Conservation (phyloP, 2,329 filamentous ascomycete genomes). For the Aureobasidium mangrovei region DNA sequence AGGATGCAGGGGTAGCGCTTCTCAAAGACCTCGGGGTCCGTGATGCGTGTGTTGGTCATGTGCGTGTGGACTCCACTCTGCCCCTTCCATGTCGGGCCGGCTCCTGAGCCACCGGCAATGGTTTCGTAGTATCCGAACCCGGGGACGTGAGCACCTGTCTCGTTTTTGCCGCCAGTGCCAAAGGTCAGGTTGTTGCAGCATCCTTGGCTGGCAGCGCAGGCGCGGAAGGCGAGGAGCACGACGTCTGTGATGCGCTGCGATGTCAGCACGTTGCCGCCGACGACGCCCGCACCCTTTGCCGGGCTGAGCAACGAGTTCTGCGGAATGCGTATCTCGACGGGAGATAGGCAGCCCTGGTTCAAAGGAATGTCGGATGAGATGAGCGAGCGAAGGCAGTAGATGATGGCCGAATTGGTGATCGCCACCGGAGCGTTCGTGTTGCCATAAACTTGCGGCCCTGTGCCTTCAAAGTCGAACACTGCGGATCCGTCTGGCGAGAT, state of each 20-base stretch:
- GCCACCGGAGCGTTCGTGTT: constrained; percentile 59
- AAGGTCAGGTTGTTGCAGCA: constrained; percentile 75
- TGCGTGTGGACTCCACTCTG: constrained; percentile 63
- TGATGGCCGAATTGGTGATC: constrained; percentile 69
- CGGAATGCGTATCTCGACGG: constrained; percentile 63
- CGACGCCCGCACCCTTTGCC: constrained; percentile 62
- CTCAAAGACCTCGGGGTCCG: constrained; percentile 67
- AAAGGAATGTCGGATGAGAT: constrained; percentile 60
- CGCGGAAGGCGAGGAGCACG: constrained; percentile 64
- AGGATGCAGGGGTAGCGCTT: constrained; percentile 62
- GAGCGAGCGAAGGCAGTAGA: constrained; percentile 29
- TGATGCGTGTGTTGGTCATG: constrained; percentile 75
- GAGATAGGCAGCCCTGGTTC: constrained; percentile 69
- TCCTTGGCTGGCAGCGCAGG: constrained; percentile 65
- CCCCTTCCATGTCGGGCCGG: constrained; percentile 61
- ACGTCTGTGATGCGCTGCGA: constrained; percentile 68
- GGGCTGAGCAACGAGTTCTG: constrained; percentile 61
- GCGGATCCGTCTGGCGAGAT: constrained; percentile 9
- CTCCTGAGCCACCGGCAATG: constrained; percentile 64
- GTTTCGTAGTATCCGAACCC: constrained; percentile 79
- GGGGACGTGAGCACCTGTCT: constrained; percentile 44
- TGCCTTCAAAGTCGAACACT: constrained; percentile 13
- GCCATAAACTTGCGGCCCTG: constrained; percentile 12
- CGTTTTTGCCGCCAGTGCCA: constrained; percentile 58
- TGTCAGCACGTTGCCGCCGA: constrained; percentile 70